These are phyloP conservation scores for Entomortierella parvispora DNA, from an alignment of 192 early-diverging fungal genomes.

Conservation along the genomic window DNA sequence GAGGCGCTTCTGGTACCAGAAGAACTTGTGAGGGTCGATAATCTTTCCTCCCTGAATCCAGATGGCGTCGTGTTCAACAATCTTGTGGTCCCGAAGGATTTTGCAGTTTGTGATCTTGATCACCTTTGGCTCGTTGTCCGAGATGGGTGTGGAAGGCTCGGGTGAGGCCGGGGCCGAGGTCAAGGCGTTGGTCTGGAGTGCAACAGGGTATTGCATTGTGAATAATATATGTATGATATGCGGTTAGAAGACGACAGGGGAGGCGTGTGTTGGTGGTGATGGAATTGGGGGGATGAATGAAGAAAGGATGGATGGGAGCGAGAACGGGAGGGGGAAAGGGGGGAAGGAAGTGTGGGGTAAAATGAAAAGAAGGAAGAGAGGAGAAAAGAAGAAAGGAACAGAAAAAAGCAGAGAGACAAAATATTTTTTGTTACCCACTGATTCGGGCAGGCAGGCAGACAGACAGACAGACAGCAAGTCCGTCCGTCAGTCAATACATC, in stretches of 20 bases:
- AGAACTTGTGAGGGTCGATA: conserved; percentile 75
- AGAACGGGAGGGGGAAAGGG: background rate
- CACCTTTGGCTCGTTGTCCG: conserved; percentile 42
- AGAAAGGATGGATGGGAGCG: background rate
- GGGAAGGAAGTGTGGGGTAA: conserved; percentile 6
- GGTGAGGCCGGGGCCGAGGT: conserved; percentile 35
- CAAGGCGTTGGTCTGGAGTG: conserved; percentile 25
- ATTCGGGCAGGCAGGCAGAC: too few relatives aligned
- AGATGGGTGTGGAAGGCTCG: conserved; percentile 40
- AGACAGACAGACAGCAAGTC: too few relatives aligned
- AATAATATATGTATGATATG: background rate
- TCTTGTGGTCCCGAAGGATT: conserved; percentile 77
- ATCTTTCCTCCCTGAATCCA: conserved; percentile 84
- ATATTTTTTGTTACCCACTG: too few relatives aligned
- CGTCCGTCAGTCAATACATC: too few relatives aligned
- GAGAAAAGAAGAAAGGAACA: background rate
- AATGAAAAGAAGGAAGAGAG: background rate
- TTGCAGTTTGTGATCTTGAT: conserved; percentile 82
- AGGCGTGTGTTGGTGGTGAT: background rate
- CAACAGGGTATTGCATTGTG: conserved; percentile 50
- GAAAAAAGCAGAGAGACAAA: background rate
- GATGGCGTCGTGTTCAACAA: conserved; percentile 76
- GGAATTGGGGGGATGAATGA: background rate
- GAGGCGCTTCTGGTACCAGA: conserved; percentile 71
- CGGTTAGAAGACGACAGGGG: background rate